A percentile compares a stretch with the other conserved stretches of the same genome.
Evolutionary conservation across 1,284 basidiomycete genomes (phyloP).

Genomic region (Fomitiporia mediterranea): DNA sequence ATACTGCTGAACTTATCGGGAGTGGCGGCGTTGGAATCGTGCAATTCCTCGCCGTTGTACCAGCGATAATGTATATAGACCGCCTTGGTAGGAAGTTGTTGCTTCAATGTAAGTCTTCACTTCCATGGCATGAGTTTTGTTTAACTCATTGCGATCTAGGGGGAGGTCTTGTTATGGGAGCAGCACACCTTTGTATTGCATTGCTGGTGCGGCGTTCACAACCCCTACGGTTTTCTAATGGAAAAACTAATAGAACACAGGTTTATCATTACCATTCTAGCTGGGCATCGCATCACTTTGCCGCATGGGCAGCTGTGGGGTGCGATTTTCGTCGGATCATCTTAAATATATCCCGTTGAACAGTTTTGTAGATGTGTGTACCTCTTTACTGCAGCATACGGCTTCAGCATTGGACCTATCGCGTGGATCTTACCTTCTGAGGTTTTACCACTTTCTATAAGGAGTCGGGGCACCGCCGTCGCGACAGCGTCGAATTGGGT

Average conservation of each 20-base stretch:
- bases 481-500: slow-evolving; percentile 84
- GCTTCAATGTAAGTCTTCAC: slow-evolving; percentile 41
- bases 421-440: slow-evolving; percentile 82
- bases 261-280: slow-evolving; percentile 45
- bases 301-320: slow-evolving; percentile 65
- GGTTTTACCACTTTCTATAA: slow-evolving; percentile 83
- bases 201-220: slow-evolving; percentile 42
- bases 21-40: slow-evolving; percentile 78
- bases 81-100: slow-evolving; percentile 67
- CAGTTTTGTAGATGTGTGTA: slow-evolving; percentile 54
- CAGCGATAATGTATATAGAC: slow-evolving; percentile 69
- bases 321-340: slow-evolving; percentile 32
- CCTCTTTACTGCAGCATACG: slow-evolving; percentile 78
- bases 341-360: slow-evolving; percentile 4
- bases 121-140: background rate
- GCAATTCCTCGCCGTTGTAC: slow-evolving; percentile 71
- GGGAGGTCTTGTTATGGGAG: slow-evolving; percentile 68
- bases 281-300: slow-evolving; percentile 52
- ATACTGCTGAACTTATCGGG: slow-evolving; percentile 54
- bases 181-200: slow-evolving; percentile 69
- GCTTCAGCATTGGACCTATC: slow-evolving; percentile 79
- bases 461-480: slow-evolving; percentile 78
- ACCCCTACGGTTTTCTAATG: background rate
- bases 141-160: slow-evolving; percentile 29
- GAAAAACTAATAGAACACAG: slow-evolving; percentile 28